Base-by-base conservation (phyloP, 1,139 yeast genomes). In the Zygosaccharomyces pseudobailii region DNA sequence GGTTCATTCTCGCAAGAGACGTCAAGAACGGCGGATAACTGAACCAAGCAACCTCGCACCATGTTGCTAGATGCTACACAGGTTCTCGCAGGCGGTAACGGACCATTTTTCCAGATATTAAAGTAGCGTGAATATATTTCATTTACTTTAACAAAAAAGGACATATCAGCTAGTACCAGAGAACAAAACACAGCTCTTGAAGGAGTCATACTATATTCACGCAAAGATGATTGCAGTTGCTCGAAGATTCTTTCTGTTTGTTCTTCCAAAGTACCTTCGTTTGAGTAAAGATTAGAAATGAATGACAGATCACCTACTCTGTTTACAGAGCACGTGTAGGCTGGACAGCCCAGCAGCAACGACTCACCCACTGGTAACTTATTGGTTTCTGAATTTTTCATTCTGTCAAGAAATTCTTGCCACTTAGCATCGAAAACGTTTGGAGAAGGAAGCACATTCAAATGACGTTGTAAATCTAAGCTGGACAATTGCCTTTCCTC, bases 11-110 rank as follows among this genome's bases (percentile, higher is more conserved):
- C 52, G 36, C 34, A 6, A 25, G 45, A 21, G 10, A 19, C 13
- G 35, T 76, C 64, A 2, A 75, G 73, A 4, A 75, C 69, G 32
- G 86, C 80, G 0, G 95, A 85, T 9, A 89, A 61, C 55, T 80
- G 85, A 2, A 84, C 62, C 5, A 66, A 59, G 23, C 49, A 50
- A 0, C 65, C 62, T 1, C 55, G 46, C 1, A 51, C 50, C 1
- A 82, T 71, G 2, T 83, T 59, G 0, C 59, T 54, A 0, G 95
- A 78, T 49, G 84, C 84, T 9, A 92, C 78, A 65, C 97, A 90
- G 0, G 87, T 80, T 54, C 98, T 75, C 0, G 97, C 80, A 0
- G 98, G 97, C 1, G 97, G 97, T 22, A 78, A 73, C 6, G 82
- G 79, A 2, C 72, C 69, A 44, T 56, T 48, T 24, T 53, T 53